Evolutionary conservation across 176 grass and related monocot genomes (phyloP).

Genomic region (Luzula sylvatica): DNA sequence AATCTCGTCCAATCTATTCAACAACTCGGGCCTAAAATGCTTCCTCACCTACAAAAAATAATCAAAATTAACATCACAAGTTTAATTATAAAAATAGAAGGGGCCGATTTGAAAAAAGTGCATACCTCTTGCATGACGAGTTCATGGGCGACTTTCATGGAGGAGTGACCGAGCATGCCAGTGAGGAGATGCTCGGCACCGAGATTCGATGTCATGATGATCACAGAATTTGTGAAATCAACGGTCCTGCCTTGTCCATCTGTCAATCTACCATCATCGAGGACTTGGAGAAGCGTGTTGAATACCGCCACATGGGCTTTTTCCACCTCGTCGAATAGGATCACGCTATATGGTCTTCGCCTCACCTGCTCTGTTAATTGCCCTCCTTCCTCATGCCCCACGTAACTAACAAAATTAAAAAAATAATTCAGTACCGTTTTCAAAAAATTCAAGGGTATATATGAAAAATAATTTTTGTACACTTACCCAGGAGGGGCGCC

Average conservation of each 20-base stretch:
- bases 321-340: slow-evolving; percentile 95
- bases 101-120: no score
- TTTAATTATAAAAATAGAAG: not conserved
- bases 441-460: no score
- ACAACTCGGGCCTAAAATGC: slow-evolving; percentile 85
- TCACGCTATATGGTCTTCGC: slow-evolving; percentile 73
- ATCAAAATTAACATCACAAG: slow-evolving; percentile 7
- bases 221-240: slow-evolving; percentile 90
- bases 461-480: no score
- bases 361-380: slow-evolving; percentile 84
- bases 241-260: slow-evolving; percentile 87
- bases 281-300: slow-evolving; percentile 93
- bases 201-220: slow-evolving; percentile 98
- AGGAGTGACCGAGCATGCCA: slow-evolving; percentile 66
- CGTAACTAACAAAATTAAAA: slow-evolving; percentile 33
- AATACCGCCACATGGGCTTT: slow-evolving; percentile 87
- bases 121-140: slow-evolving; percentile 71
- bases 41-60: slow-evolving; percentile 52
- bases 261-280: slow-evolving; percentile 81
- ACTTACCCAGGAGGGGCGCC: slow-evolving; percentile 85
- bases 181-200: slow-evolving; percentile 87
- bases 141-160: slow-evolving; percentile 65
- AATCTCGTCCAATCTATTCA: slow-evolving; percentile 86
- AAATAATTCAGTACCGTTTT: slow-evolving; percentile 9
- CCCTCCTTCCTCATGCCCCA: slow-evolving; percentile 93